Base-by-base conservation (phyloP, 2,329 filamentous ascomycete species). In the Nectriaceae sp. region DNA sequence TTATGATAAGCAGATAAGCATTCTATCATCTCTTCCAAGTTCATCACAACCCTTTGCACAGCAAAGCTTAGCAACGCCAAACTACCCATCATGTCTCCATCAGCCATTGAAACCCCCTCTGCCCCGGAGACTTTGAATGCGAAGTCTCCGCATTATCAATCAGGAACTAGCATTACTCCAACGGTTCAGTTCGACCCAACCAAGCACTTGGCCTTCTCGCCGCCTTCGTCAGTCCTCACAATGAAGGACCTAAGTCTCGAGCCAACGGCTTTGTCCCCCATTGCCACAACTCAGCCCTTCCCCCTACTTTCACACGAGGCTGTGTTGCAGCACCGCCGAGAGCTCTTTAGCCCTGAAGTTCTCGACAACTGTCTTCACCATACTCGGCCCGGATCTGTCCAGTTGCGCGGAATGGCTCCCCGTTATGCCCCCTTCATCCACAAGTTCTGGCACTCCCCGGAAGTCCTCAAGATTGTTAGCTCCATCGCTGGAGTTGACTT, bases 401-500 rank as follows among this genome's bases (percentile, higher is more conserved):
- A 63, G 55, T 43, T 67, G 4, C 63, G 57, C 18, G 67, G 54
- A 40, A 67, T 62, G 60, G 59, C 57, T 0, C 62, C 60, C 18
- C 54, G 58, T 21, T 65, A 68, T 21, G 57, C 65, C 2, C 60
- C 62, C 0, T 70, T 69, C 46, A 63, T 65, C 15, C 56, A 68
- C 40, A 40, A 63, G 13, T 64, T 65, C 21, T 85, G 82, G 83
- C 79, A 75, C 47, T 74, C 75, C 40, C 77, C 81, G 0, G 73
- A 80, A 42, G 75, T 78, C 2, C 72, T 83, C 3, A 66, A 70
- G 8, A 75, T 76, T 55, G 70, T 84, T 44, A 83, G 79, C 3
- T 71, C 76, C 49, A 74, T 83, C 40, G 80, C 81, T 19, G 79
- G 80, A 8, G 71, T 84, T 18, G 82, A 84, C 8, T 71, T 84